phyloP scores from a whole-genome alignment of 1,284 basidiomycete genomes.

The Gomphus bonarii region DNA sequence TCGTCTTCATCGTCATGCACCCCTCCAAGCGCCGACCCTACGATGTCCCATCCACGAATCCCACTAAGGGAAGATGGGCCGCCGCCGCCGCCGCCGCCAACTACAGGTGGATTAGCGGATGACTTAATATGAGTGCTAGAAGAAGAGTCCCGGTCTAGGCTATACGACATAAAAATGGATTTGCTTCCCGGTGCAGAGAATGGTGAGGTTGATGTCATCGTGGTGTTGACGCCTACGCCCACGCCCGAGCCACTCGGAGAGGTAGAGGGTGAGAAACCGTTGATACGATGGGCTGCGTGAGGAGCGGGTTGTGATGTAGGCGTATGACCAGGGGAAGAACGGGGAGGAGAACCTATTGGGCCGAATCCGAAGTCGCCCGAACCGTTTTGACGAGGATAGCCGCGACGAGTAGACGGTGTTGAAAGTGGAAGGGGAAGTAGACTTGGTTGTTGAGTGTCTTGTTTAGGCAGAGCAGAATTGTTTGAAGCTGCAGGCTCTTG shows the following conservation, averaged over 20 bases:
- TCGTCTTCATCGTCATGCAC: constrained; percentile 56
- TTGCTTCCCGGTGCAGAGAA: constrained; percentile 61
- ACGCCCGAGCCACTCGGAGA: constrained; percentile 27
- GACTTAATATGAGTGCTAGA: constrained; percentile 8
- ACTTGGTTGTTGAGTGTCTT: constrained; percentile 17
- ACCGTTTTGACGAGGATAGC: constrained; percentile 22
- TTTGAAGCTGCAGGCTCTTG: constrained; percentile 11
- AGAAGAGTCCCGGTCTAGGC: constrained; percentile 20
- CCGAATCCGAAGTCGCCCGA: constrained; percentile 46
- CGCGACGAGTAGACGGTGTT: constrained; percentile 34
- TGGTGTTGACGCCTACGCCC: constrained; percentile 24
- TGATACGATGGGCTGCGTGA: constrained; percentile 25
- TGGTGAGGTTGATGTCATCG: constrained; percentile 41
- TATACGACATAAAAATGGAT: constrained; percentile 40
- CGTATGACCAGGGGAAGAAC: constrained; percentile 23
- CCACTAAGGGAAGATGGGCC: constrained; percentile 34
- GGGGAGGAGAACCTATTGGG: constrained; percentile 66
- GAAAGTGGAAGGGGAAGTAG: constrained; percentile 47
- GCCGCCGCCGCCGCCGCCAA: constrained; percentile 33
- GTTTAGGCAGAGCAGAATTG: constrained; percentile 8
- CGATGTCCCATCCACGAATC: constrained; percentile 10
- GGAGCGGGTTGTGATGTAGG: constrained; percentile 18
- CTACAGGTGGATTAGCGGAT: constrained; percentile 23
- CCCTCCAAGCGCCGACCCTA: constrained; percentile 7
- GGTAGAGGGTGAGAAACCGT: constrained; percentile 38